These are phyloP conservation scores for Calonectria fujianensis DNA, from an alignment of 2,329 filamentous ascomycete species.

Conservation along the genomic window DNA sequence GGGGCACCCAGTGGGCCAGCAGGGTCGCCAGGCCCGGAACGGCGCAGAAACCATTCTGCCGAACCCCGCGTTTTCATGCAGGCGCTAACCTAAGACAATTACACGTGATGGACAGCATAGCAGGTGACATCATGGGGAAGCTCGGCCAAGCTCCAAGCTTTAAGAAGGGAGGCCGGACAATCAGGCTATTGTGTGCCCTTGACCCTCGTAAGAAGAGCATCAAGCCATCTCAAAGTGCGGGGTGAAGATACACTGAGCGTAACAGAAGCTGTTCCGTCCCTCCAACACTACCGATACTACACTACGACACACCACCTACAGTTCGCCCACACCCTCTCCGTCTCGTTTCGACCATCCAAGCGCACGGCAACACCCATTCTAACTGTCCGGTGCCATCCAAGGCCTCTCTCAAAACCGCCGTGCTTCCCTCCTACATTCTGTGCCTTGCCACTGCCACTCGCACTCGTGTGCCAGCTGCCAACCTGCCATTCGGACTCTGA, in stretches of 20 bases:
- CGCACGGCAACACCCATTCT: conserved; percentile 39
- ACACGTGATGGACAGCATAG: conserved; percentile 50
- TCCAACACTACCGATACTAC: conserved; percentile 49
- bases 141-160: conserved; percentile 53
- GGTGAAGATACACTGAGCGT: conserved; percentile 50
- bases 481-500: conserved; percentile 49
- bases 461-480: conserved; percentile 38
- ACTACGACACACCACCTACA: conserved; percentile 29
- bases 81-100: conserved; percentile 46
- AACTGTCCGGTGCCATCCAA: conserved; percentile 42
- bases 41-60: conserved; percentile 47
- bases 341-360: conserved; percentile 48
- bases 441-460: conserved; percentile 46
- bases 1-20: conserved; percentile 32
- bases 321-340: conserved; percentile 42
- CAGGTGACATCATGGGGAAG: conserved; percentile 55
- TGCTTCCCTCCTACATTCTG: conserved; percentile 51
- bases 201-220: conserved; percentile 42
- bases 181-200: conserved; percentile 50
- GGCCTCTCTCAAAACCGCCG: conserved; percentile 50
- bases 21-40: conserved; percentile 32
- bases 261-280: conserved; percentile 57
- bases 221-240: conserved; percentile 49
- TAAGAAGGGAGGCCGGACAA: conserved; percentile 52
- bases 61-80: conserved; percentile 55